Conservation (phyloP, 805 yeast genomes). For the Jamesozyma lodderae region DNA sequence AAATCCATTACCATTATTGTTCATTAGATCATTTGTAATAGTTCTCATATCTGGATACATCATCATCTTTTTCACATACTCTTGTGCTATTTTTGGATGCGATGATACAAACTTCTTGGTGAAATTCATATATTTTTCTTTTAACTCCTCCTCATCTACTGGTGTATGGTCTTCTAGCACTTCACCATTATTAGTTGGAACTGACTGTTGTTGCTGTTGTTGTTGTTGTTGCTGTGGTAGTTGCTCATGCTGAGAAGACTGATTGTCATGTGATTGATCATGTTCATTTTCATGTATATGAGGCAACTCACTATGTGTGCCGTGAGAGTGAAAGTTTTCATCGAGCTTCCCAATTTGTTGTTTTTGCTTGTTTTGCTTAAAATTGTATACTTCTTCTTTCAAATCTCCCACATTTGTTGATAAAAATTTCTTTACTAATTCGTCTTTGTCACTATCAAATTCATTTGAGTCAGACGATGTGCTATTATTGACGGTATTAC, state of each 20-base stretch:
- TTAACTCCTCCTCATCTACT: slow-evolving; percentile 12
- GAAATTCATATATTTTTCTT: slow-evolving; percentile 21
- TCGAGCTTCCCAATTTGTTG: slow-evolving; percentile 7
- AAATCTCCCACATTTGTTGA: slow-evolving; percentile 20
- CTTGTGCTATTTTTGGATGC: slow-evolving; percentile 29
- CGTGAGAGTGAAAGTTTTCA: neutral
- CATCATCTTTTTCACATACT: slow-evolving; percentile 26
- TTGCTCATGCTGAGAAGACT: neutral
- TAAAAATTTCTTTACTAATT: slow-evolving; percentile 18
- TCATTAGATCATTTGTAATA: slow-evolving; percentile 72
- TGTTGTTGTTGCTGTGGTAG: neutral
- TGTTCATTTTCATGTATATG: neutral
- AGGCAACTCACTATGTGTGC: neutral
- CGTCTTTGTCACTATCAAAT: slow-evolving; percentile 14
- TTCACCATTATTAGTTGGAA: neutral
- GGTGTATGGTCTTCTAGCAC: neutral
- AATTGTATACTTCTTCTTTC: slow-evolving; percentile 28
- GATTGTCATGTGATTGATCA: neutral
- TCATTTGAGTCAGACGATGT: neutral
- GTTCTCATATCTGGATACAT: slow-evolving; percentile 40
- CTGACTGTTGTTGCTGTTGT: neutral
- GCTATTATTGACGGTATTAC: neutral
- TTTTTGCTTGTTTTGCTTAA: slow-evolving; percentile 24
- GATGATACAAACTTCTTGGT: slow-evolving; percentile 28
- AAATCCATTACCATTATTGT: slow-evolving; percentile 54